Base-by-base conservation (phyloP, 768 basidiomycete genomes). In the Steccherinum ochraceum region DNA sequence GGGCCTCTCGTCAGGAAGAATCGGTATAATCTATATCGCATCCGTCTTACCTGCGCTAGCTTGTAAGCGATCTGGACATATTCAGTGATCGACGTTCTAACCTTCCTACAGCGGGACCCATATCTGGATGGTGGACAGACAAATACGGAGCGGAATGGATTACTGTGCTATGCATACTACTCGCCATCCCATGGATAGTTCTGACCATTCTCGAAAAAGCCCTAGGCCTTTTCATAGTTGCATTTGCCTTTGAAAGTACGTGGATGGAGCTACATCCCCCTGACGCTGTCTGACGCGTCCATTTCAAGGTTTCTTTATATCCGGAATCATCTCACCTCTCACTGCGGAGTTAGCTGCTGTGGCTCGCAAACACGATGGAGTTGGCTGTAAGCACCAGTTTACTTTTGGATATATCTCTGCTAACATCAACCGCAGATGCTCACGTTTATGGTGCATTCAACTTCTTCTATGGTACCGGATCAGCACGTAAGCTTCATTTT, bases 391-490 rank as follows among this genome's bases (percentile, higher is more conserved):
- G 83, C 54, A 1, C 12, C 2, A 18, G 24, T 16, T 43, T 55
- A 16, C 46, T 43, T 18, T 21, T 19, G n/a, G 35, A 25, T 5
- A 24, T 13, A 5, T 18, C 35, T 45, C 50, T 35, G 46, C 25
- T 52, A 24, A 44, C 13, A 18, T 2, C 43, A 52, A n/a, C 3
- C 43, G 24, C 56, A 89, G 87, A 84, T 64, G 86, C 77, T 0
- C 86, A 89, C 58, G 74, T 85, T 2, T 89, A 86, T 58, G 86
- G 80, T 3, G 81, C 80, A 0, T 87, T 86, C 61, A 90, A 88
- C 66, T 60, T 89, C 11, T 79, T 79, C 2, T 87, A 81, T 53
- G 86, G 83, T 1, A 61, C 84, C 51, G 86, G 84, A 24, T 75
- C 81, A 26, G 67, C 78, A 43, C 60, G 86, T 86, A 56, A 63